These are phyloP conservation scores for Peniophora sp. DNA, from an alignment of 1,284 basidiomycete genomes.

Conservation along the genomic window DNA sequence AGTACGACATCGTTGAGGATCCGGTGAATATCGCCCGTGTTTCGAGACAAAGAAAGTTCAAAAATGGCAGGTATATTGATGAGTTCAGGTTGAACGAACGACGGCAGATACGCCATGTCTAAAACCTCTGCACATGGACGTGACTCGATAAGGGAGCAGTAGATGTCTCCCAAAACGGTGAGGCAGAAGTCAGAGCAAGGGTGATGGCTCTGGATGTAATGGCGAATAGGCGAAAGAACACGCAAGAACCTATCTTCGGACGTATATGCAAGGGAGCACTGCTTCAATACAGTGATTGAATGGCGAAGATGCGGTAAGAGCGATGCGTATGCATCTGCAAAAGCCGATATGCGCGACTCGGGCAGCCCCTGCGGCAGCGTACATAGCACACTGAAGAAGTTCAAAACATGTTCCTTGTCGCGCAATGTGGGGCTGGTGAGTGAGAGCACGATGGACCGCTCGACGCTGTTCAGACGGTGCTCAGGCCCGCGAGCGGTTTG, in stretches of 20 bases:
- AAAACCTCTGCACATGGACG: too few relatives aligned
- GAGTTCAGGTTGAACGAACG: too few relatives aligned
- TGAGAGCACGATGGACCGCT: slow-evolving; percentile 7
- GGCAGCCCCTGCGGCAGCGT: slow-evolving; percentile 8
- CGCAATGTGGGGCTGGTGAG: slow-evolving; percentile 3
- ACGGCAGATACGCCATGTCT: too few relatives aligned
- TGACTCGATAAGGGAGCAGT: background rate
- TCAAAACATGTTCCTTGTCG: background rate
- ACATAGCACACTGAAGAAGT: slow-evolving; percentile 6
- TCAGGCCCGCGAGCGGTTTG: background rate
- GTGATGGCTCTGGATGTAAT: background rate
- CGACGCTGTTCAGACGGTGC: slow-evolving; percentile 5
- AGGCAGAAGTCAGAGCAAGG: background rate
- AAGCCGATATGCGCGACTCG: background rate
- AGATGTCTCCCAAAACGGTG: background rate
- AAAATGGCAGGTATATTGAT: too few relatives aligned
- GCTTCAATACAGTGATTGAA: background rate
- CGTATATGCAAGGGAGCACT: slow-evolving; percentile 2
- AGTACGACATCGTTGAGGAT: too few relatives aligned
- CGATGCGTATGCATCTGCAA: background rate
- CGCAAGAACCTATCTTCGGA: background rate
- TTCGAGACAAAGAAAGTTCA: too few relatives aligned
- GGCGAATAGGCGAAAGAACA: slow-evolving; percentile 4
- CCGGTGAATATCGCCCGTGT: too few relatives aligned
- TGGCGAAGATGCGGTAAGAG: slow-evolving; percentile 1